Percentiles rank a stretch among this genome's conserved stretches.
Evolutionary conservation across 1,139 yeast species (phyloP).

Genomic region (Kurtzmaniella quercitrusa): DNA sequence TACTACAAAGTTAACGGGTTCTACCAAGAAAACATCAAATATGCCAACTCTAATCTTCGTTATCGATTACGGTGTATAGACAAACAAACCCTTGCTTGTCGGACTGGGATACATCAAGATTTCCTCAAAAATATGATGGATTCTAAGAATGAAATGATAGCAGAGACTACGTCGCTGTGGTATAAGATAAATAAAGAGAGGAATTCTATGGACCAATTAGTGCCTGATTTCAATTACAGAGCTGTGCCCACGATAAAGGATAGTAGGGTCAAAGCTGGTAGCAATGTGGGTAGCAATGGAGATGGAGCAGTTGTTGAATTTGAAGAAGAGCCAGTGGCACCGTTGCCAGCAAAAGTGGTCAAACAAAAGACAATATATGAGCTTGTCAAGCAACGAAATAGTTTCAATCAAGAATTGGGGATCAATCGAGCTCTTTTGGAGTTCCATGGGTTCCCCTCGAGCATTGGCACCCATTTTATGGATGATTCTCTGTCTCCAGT

Average conservation of each 20-base stretch:
- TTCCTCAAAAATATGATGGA: slow-evolving; percentile 69
- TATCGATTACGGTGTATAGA: slow-evolving; percentile 75
- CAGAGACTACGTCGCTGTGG: slow-evolving; percentile 83
- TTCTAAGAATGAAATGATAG: slow-evolving; percentile 59
- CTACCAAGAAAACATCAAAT: slow-evolving; percentile 62
- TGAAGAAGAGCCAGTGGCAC: slow-evolving; percentile 11
- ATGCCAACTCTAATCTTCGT: slow-evolving; percentile 65
- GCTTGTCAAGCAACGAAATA: slow-evolving; percentile 51
- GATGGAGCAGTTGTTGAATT: background rate
- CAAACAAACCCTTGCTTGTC: slow-evolving; percentile 72
- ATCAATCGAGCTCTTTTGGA: slow-evolving; percentile 52
- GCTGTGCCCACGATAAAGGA: slow-evolving; percentile 24
- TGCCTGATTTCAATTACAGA: slow-evolving; percentile 35
- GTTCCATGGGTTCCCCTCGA: slow-evolving; percentile 67
- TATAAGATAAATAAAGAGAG: slow-evolving; percentile 89
- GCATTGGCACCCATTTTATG: slow-evolving; percentile 35
- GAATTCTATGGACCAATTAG: slow-evolving; percentile 74
- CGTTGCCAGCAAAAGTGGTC: slow-evolving; percentile 30
- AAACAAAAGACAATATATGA: slow-evolving; percentile 38
- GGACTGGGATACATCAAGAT: slow-evolving; percentile 84
- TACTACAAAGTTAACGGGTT: slow-evolving; percentile 69
- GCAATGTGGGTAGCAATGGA: background rate
- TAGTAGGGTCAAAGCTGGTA: background rate
- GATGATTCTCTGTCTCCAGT: slow-evolving; percentile 12
- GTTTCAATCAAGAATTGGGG: slow-evolving; percentile 53